phyloP scores from a whole-genome alignment of 2,329 filamentous ascomycete species.

The Aspergillus alliaceus region DNA sequence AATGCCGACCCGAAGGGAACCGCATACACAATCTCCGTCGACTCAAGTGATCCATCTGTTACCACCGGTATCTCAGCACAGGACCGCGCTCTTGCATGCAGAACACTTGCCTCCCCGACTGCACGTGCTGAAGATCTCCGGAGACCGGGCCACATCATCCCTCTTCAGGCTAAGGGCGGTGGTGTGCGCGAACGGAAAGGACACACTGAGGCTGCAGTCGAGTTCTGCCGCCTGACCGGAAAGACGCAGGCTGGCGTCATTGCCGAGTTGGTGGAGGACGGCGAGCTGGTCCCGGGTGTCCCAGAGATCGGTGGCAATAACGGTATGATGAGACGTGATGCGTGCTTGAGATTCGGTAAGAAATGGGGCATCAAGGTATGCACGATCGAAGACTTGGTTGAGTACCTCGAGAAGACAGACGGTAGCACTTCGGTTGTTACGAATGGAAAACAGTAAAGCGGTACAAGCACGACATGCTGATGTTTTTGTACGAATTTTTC shows the following conservation, averaged over 20 bases:
- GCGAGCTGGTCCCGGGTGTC: slow-evolving; percentile 67
- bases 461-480: background rate
- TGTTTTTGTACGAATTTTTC: slow-evolving; percentile 3
- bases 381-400: slow-evolving; percentile 88
- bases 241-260: slow-evolving; percentile 77
- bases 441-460: slow-evolving; percentile 39
- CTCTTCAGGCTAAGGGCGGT: slow-evolving; percentile 73
- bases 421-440: slow-evolving; percentile 38
- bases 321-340: slow-evolving; percentile 92
- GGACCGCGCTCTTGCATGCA: slow-evolving; percentile 80
- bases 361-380: slow-evolving; percentile 89
- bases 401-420: slow-evolving; percentile 74
- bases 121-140: slow-evolving; percentile 64
- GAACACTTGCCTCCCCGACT: slow-evolving; percentile 69
- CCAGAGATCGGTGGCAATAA: slow-evolving; percentile 62
- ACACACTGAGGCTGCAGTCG: slow-evolving; percentile 91
- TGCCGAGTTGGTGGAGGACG: slow-evolving; percentile 88
- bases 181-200: slow-evolving; percentile 78
- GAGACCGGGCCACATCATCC: slow-evolving; percentile 86
- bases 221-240: slow-evolving; percentile 83
- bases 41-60: slow-evolving; percentile 69
- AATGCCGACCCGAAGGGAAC: slow-evolving; percentile 80
- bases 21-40: slow-evolving; percentile 89
- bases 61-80: slow-evolving; percentile 89
- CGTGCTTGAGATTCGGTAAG: slow-evolving; percentile 82